Evolutionary conservation across 768 basidiomycete genomes (phyloP).

Genomic region (Mycena rebaudengoi): DNA sequence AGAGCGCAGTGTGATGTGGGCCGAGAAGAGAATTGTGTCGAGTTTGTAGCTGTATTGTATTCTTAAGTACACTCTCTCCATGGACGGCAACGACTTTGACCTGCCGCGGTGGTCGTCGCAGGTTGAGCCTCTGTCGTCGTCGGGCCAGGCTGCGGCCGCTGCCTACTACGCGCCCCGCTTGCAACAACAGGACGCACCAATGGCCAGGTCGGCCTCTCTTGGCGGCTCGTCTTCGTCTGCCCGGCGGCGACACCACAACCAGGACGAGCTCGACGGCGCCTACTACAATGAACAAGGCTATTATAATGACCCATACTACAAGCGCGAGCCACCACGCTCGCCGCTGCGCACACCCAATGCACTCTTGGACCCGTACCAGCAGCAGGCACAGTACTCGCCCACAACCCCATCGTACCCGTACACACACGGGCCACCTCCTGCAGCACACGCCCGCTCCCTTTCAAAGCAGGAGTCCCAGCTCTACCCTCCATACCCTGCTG

Average conservation of each 20-base stretch:
- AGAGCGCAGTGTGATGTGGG: conserved; percentile 57
- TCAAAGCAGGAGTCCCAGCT: conserved; percentile 69
- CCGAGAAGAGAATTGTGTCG: conserved; percentile 68
- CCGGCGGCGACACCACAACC: conserved; percentile 26
- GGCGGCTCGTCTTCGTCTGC: conserved; percentile 47
- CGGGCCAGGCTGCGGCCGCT: conserved; percentile 59
- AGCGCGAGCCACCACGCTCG: conserved; percentile 64
- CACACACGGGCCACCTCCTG: conserved; percentile 48
- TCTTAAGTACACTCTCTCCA: too few species aligned
- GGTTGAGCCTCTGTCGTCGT: conserved; percentile 60
- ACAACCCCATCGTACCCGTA: conserved; percentile 62
- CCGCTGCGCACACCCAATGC: conserved; percentile 64
- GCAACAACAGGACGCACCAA: too few species aligned
- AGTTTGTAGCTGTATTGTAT: conserved; percentile 15
- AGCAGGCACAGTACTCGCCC: conserved; percentile 72
- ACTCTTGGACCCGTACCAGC: conserved; percentile 74
- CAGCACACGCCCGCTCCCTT: conserved; percentile 64
- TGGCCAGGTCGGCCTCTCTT: conserved; percentile 54
- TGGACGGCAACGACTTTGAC: conserved; percentile 56
- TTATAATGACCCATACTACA: conserved; percentile 63
- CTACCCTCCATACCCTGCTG: conserved; percentile 65
- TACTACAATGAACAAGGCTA: conserved; percentile 44
- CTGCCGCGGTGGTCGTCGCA: conserved; percentile 77
- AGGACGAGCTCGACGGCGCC: conserved; percentile 27
- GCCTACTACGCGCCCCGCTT: conserved; percentile 59